Evolutionary conservation across 2,329 filamentous ascomycete genomes (phyloP), one percentile per base, ranked within the genome.

Genomic region (Colletotrichum coccodes): DNA sequence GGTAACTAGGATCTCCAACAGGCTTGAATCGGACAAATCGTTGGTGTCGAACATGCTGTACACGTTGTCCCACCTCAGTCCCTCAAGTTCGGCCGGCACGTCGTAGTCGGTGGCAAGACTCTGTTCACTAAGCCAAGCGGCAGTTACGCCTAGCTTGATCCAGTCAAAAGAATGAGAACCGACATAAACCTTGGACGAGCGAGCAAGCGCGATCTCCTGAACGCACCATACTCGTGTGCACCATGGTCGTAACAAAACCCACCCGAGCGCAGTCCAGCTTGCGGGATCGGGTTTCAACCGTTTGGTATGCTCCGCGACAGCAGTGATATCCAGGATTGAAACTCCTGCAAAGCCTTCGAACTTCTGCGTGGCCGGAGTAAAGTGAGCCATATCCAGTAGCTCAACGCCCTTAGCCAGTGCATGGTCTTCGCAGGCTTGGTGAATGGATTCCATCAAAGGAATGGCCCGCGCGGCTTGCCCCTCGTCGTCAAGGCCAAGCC

Each of bases 401-500:
- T 40, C 63, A 12, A 54, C 49, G 4, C 26, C 32, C 3, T 40
- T 36, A 4, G 47, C 23, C 11, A 54, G 3, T 4, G 56, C 56
- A 2, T 61, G 63, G 4, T 47, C 47, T 18, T 26, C 30, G 63
- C 47, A 61, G 3, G 57, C 63, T 3, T 54, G 14, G 32, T 65
- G 7, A 0, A 56, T 49, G 0, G 57, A 30, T 14, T 61, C 57
- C 4, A 40, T 34, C 12, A 49, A 23, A 3, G 38, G 6, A 1
- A 61, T 40, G 16, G 63, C 47, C 5, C 14, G 32, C 8, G 18
- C 21, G 1, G 56, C 49, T 14, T 47, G 16, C 1, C 32, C 40
- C 16, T 49, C 30, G 8, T 38, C 32, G 46, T 63, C 50, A n/a
- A 30, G 12, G 1, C 58, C 71, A 9, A 72, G 64, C 70, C 71